phyloP scores from a whole-genome alignment of 306 rosid genomes.

The Cucurbita ficifolia region DNA sequence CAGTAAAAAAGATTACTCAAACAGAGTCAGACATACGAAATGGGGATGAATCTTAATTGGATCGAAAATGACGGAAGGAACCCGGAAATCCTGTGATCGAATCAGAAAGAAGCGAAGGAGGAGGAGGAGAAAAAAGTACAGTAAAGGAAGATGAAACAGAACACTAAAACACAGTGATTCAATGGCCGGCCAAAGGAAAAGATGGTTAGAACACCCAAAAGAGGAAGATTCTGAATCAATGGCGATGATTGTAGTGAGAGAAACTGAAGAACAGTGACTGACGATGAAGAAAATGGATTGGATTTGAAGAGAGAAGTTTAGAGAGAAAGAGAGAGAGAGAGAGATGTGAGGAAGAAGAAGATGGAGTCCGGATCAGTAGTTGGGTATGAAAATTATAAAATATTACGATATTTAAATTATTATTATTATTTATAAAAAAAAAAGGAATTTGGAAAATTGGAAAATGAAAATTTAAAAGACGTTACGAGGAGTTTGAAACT shows the following conservation, averaged over 20 bases:
- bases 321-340: constrained; percentile 6
- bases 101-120: background rate
- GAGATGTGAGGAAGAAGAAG: constrained; percentile 16
- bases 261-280: background rate
- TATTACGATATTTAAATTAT: background rate
- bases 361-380: constrained; percentile 7
- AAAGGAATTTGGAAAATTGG: background rate
- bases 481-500: constrained; percentile 30
- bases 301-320: background rate
- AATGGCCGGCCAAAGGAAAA: constrained; percentile 21
- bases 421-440: background rate
- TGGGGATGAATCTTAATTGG: constrained; percentile 17
- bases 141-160: constrained; percentile 6
- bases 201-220: background rate
- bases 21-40: background rate
- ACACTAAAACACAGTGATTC: constrained; percentile 18
- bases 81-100: background rate
- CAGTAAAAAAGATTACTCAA: background rate
- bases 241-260: constrained; percentile 11
- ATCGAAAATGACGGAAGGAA: constrained; percentile 29
- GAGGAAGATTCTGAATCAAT: constrained; percentile 1
- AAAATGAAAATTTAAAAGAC: constrained; percentile 6
- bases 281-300: background rate
- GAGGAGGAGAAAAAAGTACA: background rate
- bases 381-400: constrained; percentile 1